Conservation (phyloP, 148 eudicot species). For the Rhododendron griersonianum region DNA sequence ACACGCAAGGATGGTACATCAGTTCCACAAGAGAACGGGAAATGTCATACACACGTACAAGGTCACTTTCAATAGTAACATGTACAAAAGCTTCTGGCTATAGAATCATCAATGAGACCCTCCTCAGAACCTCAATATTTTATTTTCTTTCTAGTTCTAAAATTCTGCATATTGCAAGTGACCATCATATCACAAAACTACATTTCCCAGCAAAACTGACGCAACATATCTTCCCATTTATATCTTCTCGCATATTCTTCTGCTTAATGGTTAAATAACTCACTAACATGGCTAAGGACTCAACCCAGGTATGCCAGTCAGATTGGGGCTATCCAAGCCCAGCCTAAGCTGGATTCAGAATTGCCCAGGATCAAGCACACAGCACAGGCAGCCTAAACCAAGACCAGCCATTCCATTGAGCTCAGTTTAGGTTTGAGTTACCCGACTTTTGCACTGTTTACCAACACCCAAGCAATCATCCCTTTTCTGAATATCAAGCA, state of each 20-base stretch:
- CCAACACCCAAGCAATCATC: background rate
- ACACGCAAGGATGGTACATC: background rate
- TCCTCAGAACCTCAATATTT: background rate
- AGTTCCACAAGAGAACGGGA: background rate
- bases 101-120: background rate
- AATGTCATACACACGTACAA: background rate
- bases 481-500: background rate
- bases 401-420: background rate
- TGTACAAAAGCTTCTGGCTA: background rate
- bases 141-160: background rate
- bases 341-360: background rate
- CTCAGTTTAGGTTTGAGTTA: background rate
- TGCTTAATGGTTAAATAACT: background rate
- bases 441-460: background rate
- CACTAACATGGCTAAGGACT: background rate
- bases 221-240: background rate
- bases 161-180: background rate
- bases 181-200: background rate
- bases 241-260: background rate
- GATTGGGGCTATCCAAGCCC: background rate
- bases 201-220: background rate
- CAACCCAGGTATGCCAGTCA: background rate
- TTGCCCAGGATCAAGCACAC: background rate
- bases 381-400: background rate
- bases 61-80: background rate